Conservation (phyloP, 1,284 basidiomycete genomes). For the Puccinia triticina region DNA sequence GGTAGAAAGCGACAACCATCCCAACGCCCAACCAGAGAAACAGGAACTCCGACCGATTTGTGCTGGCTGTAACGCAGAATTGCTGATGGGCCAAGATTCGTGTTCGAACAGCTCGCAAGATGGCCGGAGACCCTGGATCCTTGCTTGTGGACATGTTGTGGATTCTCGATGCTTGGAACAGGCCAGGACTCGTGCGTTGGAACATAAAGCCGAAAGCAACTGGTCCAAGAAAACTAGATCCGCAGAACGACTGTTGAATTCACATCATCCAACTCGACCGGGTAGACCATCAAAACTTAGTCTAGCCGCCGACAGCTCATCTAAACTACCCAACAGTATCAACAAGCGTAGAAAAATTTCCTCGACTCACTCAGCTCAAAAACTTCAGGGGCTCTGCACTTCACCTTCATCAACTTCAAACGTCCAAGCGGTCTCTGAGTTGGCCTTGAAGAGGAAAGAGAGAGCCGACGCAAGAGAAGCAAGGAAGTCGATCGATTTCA, state of each 20-base stretch:
- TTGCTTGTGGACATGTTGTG: constrained; percentile 50
- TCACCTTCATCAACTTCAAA: not conserved
- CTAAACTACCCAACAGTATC: not conserved
- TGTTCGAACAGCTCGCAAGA: not conserved
- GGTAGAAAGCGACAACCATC: constrained; percentile 30
- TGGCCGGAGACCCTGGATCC: constrained; percentile 46
- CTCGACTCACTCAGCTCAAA: constrained; percentile 1
- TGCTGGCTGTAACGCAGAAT: constrained; percentile 29
- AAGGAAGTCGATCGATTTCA: constrained; percentile 23
- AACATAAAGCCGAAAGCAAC: not conserved
- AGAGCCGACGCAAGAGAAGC: constrained; percentile 43
- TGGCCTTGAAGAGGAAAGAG: not conserved
- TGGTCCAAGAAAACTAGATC: constrained; percentile 1
- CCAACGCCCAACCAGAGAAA: constrained; percentile 12
- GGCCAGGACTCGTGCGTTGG: constrained; percentile 18
- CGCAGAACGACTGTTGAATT: not conserved
- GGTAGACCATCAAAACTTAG: not conserved
- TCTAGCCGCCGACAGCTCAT: not conserved
- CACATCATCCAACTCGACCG: constrained; percentile 3
- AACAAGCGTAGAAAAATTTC: constrained; percentile 21
- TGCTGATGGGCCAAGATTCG: constrained; percentile 35
- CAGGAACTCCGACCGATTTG: constrained; percentile 35
- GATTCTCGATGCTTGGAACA: constrained; percentile 43
- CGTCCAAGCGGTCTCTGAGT: not conserved
- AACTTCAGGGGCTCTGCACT: not conserved